phyloP scores from a whole-genome alignment of 2,329 filamentous ascomycete genomes.

The Purpureocillium lavendulum region DNA sequence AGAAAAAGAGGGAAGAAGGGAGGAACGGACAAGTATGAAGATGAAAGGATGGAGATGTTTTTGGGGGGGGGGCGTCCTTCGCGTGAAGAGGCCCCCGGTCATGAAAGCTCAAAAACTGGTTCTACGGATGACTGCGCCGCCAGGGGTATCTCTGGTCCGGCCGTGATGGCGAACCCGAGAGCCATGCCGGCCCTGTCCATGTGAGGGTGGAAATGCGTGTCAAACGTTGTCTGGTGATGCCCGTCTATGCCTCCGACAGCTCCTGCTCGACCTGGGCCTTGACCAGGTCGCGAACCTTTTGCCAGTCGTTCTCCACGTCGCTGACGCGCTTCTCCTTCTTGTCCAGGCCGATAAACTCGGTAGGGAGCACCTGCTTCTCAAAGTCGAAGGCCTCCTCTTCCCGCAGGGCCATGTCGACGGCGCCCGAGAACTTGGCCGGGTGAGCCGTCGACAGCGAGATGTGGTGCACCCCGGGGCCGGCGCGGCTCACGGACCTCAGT shows the following conservation, averaged over 20 bases:
- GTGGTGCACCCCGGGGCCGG: slow-evolving; percentile 49
- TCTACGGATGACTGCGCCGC: no score
- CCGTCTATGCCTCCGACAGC: slow-evolving; percentile 28
- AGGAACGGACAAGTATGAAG: no score
- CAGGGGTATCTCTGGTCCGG: no score
- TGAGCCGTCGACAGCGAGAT: slow-evolving; percentile 90
- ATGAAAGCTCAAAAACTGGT: no score
- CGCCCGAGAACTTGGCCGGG: slow-evolving; percentile 86
- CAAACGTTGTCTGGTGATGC: neutral
- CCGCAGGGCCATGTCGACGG: slow-evolving; percentile 72
- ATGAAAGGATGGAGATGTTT: no score
- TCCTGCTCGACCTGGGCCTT: slow-evolving; percentile 64
- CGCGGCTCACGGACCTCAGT: slow-evolving; percentile 54
- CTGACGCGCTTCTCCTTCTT: slow-evolving; percentile 67
- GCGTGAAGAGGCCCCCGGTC: no score
- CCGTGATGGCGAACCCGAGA: no score
- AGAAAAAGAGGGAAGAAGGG: no score
- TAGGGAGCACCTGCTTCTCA: slow-evolving; percentile 62
- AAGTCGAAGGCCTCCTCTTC: slow-evolving; percentile 69
- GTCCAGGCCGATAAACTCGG: slow-evolving; percentile 74
- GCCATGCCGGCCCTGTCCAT: neutral
- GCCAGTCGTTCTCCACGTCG: slow-evolving; percentile 62
- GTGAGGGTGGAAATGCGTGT: neutral
- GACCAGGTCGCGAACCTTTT: slow-evolving; percentile 67
- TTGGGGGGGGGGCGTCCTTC: no score